phyloP scores from a whole-genome alignment of 148 eudicot genomes.

The Rhododendron kiyosumense region DNA sequence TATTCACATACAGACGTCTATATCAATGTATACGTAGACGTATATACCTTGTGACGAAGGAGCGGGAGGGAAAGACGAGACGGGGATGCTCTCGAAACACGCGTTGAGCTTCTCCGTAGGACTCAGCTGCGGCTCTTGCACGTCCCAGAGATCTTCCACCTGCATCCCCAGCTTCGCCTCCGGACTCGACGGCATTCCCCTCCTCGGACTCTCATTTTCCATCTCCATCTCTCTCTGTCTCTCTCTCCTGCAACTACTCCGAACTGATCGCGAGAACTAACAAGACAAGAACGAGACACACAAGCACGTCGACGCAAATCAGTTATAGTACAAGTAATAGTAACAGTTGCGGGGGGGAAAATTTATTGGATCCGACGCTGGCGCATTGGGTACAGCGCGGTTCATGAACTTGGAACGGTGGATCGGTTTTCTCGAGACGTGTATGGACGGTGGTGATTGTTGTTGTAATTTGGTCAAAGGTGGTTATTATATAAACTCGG shows the following conservation, averaged over 20 bases:
- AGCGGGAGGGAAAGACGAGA: conserved; percentile 72
- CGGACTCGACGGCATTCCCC: conserved; percentile 49
- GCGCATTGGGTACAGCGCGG: not conserved
- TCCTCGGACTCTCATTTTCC: conserved; percentile 18
- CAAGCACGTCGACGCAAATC: not conserved
- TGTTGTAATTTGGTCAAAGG: not conserved
- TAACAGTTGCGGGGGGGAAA: not conserved
- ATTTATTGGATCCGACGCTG: not conserved
- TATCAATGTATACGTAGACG: no score
- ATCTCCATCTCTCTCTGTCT: conserved; percentile 15
- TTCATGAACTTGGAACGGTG: not conserved
- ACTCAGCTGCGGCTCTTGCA: conserved; percentile 53
- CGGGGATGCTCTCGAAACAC: conserved; percentile 83
- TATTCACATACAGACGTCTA: not conserved
- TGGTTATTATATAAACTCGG: not conserved
- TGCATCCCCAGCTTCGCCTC: conserved; percentile 73
- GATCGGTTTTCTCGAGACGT: not conserved
- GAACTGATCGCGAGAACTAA: not conserved
- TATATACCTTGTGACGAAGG: conserved; percentile 50
- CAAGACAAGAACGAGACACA: not conserved
- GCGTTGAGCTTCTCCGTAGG: conserved; percentile 93
- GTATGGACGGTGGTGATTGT: not conserved
- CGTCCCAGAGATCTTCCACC: conserved; percentile 93
- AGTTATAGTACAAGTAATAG: not conserved
- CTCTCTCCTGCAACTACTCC: conserved; percentile 13